Evolutionary conservation across 2,329 filamentous ascomycete species (phyloP), one percentile per base, ranked within the genome.

Genomic region (Beauveria asiatica): DNA sequence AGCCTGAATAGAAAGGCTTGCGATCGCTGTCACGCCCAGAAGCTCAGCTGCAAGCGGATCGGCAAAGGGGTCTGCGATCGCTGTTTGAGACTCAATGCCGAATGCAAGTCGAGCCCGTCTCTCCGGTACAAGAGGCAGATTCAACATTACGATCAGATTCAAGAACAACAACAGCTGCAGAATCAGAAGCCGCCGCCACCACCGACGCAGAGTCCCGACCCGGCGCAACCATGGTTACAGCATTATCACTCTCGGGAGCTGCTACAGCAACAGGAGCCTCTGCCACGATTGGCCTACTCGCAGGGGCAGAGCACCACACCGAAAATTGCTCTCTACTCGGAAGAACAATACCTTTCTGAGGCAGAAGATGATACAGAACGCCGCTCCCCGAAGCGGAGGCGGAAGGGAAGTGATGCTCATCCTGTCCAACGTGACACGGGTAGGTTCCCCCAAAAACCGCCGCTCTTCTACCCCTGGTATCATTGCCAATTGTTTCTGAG

Each of bases 21-120:
- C 67, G 76, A 79, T 66, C 73, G 75, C 62, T 79, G 76, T 64
- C 77, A 79, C 64, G 67, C 67, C 19, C 76, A 78, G 65, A 79
- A 79, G 66, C 70, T 79, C 61, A 75, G 73, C 63, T 79, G 76
- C 68, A 78, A 75, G 65, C 72, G 76, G 54, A 66, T 69, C 60
- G 70, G 70, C 61, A 72, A 73, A 56, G 73, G 74, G 52, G 65
- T 72, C 21, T 78, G 77, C 65, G 74, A 78, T 65, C 70, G 76
- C 11, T 79, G 76, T 62, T 63, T 73, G 25, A 70, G 74, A 60
- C 71, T 78, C 60, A 73, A 73, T 53, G 69, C 72, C 4, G 70
- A 74, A 62, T 79, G 76, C 70, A 77, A 72, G 62, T 78, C 72
- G 30, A 79, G 76, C 62, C 75, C 74, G 3, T 78, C 76, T 6